A percentile compares a stretch with the other conserved stretches of the same genome.
These are phyloP conservation scores for Capsicum chinense DNA, from an alignment of 257 asterid species.

Conservation along the genomic window DNA sequence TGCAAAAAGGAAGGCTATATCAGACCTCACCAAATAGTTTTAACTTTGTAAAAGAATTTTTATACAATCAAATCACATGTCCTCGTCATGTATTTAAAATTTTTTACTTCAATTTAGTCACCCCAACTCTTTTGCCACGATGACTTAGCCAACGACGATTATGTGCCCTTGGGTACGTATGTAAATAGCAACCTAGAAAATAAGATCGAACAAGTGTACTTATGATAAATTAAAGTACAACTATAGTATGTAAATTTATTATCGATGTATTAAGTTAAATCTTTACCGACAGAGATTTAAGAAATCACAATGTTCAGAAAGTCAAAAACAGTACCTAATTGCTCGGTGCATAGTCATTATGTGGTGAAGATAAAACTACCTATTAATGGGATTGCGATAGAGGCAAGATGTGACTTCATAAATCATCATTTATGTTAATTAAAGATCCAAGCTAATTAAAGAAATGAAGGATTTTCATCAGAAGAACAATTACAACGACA, in stretches of 20 bases:
- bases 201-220: neutral
- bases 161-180: no score
- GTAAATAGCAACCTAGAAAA: neutral
- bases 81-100: no score
- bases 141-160: no score
- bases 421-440: neutral
- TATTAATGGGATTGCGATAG: neutral
- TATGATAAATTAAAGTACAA: neutral
- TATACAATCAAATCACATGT: neutral
- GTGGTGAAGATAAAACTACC: neutral
- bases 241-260: neutral
- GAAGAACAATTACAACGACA: neutral
- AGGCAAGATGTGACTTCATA: neutral
- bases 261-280: neutral
- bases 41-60: neutral
- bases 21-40: neutral
- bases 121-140: no score
- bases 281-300: neutral
- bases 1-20: neutral
- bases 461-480: neutral
- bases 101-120: no score
- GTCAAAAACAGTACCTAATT: constrained; percentile 13
- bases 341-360: constrained; percentile 25
- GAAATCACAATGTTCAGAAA: neutral
- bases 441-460: neutral